Percentiles rank a stretch among this genome's conserved stretches.
Conservation (phyloP, 371 early-diverging fungal species). For the Lichtheimia ornata region DNA sequence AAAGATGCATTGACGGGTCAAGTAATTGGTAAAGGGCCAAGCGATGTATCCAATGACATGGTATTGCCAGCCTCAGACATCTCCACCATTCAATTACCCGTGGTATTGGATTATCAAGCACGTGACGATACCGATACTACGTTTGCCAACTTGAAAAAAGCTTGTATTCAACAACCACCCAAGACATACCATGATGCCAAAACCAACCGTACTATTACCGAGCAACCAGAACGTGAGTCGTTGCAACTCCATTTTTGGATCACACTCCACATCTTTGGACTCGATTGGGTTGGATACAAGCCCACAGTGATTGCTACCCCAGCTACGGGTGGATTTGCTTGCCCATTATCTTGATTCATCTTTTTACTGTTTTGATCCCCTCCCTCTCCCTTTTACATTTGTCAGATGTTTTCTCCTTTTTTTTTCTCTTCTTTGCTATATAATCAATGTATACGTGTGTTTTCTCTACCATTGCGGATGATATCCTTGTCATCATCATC, state of each 20-base stretch:
- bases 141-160: slow-evolving; percentile 30
- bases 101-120: slow-evolving; percentile 44
- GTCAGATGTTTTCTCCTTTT: too few species aligned
- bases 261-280: slow-evolving; percentile 38
- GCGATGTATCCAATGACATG: slow-evolving; percentile 12
- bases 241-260: slow-evolving; percentile 47
- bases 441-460: too few species aligned
- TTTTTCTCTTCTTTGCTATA: too few species aligned
- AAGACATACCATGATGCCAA: slow-evolving; percentile 9
- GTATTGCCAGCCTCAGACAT: slow-evolving; percentile 30
- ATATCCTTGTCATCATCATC: too few species aligned
- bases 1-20: slow-evolving; percentile 45
- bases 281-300: slow-evolving; percentile 41
- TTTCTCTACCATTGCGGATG: too few species aligned
- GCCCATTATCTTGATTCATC: slow-evolving; percentile 24
- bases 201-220: slow-evolving; percentile 18
- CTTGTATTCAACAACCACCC: slow-evolving; percentile 31
- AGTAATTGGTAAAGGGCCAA: slow-evolving; percentile 36
- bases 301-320: slow-evolving; percentile 47
- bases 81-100: slow-evolving; percentile 35
- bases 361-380: too few species aligned
- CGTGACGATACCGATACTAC: slow-evolving; percentile 44
- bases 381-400: too few species aligned
- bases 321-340: slow-evolving; percentile 46
- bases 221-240: slow-evolving; percentile 26